Evolutionary conservation across 2,329 filamentous ascomycete species (phyloP), one percentile per base, ranked within the genome.

Genomic region (Hysterium pulicare): DNA sequence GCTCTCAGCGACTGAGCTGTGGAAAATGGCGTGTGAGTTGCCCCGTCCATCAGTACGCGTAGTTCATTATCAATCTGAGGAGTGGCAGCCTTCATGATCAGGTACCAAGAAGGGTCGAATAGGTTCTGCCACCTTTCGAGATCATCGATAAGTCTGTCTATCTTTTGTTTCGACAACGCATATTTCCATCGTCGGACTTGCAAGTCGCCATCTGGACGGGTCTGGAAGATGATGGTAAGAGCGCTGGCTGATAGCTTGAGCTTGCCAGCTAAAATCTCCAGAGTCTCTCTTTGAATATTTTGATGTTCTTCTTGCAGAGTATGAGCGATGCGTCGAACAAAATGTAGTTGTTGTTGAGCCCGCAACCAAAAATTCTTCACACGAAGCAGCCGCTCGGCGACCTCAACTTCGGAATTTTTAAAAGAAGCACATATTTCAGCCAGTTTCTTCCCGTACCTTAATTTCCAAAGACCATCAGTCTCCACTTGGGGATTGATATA

Each of bases 91-190:
- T 34, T 49, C 23, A 51, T 21, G 2, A 45, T 44, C 11, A 49
- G 33, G 23, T 36, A 51, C 52, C 50, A 55, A 1, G 41, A 41
- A 10, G 49, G 50, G 41, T 55, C 40, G 20, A 48, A 50, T 3
- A 38, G 19, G 11, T 24, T 26, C 38, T 54, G 49, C 47, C 47
- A 54, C 9, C n/a, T 32, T 15, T 48, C 31, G 15, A 33, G 31
- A 33, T 33, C 31, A 33, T 33, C 31, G 31, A 33, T 33, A 33
- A 16, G 10, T 16, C 17, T 33, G 31, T 33, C 17, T 16, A 33
- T 11, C 15, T 16, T 33, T 16, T 33, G 10, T 16, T 33, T 16
- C 17, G 31, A 33, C 10, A 9, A 16, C 15, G 31, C 31, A 16
- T 33, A 33, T 16, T 33, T 33, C 31, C 31, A 9, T 16, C 31